Evolutionary conservation across 2,329 filamentous ascomycete species (phyloP), one percentile per base, ranked within the genome.

Genomic region (Diaporthe sp.): DNA sequence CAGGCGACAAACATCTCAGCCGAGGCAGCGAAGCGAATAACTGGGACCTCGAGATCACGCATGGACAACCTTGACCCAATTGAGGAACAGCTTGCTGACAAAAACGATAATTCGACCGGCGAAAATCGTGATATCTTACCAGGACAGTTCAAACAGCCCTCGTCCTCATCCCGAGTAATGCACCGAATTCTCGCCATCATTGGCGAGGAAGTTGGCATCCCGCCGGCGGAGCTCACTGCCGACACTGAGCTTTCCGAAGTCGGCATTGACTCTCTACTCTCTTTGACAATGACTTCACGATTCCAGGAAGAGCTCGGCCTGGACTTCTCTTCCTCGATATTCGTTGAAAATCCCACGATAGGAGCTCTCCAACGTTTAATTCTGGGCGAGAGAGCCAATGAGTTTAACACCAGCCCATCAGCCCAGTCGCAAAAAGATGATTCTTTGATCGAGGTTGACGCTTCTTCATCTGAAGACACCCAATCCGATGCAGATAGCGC

Each of bases 241-340:
- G 70, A 72, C 17, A 65, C 42, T 9, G 56, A 72, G 15, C 53
- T 72, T 32, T 53, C 56, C 15, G 25, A 37, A 13, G 25, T 72
- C 22, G 70, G 70, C 7, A 56, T 72, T 8, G 59, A 72, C 47
- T 72, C 70, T 22, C n/a, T 66, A 13, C 58, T 72, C 2, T 30
- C 58, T 25, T 32, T 72, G 12, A 51, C 51, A 6, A 65, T 72
- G n/a, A 47, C 58, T 25, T 44, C 58, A 13, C 35, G 70, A 4
- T 51, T 72, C n/a, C 37, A 66, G n/a, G 70, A 72, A n/a, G 70
- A 66, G 19, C 56, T 72, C n/a, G 58, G 35, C 6, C 9, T 71
- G 35, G 32, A 71, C 1, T 19, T 65, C 17, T 17, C 59, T 7
- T 65, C 59, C 30, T 65, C 59, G 5, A 39, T 65, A 15, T 65